Evolutionary conservation across 2,329 filamentous ascomycete genomes (phyloP), one percentile per base, ranked within the genome.

Genomic region (Stagonosporopsis chrysanthemi): DNA sequence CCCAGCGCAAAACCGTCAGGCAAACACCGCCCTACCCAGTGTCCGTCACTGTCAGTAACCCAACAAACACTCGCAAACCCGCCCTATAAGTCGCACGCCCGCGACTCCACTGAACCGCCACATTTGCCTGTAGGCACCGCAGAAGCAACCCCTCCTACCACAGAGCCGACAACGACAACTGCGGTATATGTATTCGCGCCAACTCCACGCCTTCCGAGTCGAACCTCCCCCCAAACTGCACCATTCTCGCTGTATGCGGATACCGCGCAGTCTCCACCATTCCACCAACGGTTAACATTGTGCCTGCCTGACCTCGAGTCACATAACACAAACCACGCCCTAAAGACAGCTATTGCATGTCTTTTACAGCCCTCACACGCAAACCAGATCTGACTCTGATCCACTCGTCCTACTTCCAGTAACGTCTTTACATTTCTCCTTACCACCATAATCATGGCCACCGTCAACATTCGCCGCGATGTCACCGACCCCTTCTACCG

Each of bases 161-260:
- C 66, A 63, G 60, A 60, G 65, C 61, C 65, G 62, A 62, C 60
- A 62, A 64, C 64, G 62, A 73, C 71, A 74, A 72, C 74, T 77
- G 82, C 83, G 90, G 92, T 96, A 90, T 96, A 96, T 96, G 92
- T 96, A 96, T 97, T 92, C 92, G 91, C 90, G 91, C 91, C 90
- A 90, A 88, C 86, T 86, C 87, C 87, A 90, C 90, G 88, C 92
- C 88, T 92, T 91, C 88, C 91, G 89, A 91, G 89, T 94, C 89
- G 88, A 89, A 83, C 88, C 89, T 86, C 91, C 91, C 85, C 88
- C 91, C 85, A 91, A 92, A 90, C 91, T 96, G 90, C 92, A 93
- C 87, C 85, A 89, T 86, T 96, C 96, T 91, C 92, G 92, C 87
- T 92, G 91, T 90, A 86, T 88, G 88, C 89, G 90, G 86, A 96